These are phyloP conservation scores for Acorus gramineus DNA, from an alignment of 106 monocot genomes.

Conservation along the genomic window DNA sequence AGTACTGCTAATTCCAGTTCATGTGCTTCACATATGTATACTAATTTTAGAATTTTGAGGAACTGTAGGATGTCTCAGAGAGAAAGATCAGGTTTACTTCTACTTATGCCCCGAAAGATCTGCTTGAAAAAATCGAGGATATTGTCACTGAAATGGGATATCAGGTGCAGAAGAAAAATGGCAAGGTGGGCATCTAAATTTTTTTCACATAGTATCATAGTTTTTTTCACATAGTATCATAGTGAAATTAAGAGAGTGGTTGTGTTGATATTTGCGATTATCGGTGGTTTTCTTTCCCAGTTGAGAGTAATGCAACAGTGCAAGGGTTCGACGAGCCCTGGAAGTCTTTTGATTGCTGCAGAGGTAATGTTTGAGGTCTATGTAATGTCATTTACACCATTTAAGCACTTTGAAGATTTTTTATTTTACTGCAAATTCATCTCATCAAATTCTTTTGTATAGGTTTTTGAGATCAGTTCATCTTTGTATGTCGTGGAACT, in stretches of 20 bases:
- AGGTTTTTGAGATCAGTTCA: slow-evolving; percentile 74
- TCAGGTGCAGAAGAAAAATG: slow-evolving; percentile 41
- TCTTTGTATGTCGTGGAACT: slow-evolving; percentile 28
- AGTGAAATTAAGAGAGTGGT: no score
- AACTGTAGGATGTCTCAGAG: slow-evolving; percentile 61
- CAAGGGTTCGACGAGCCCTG: slow-evolving; percentile 22
- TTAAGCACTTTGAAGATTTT: no score
- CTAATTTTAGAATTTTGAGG: neutral
- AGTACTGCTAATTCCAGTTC: neutral
- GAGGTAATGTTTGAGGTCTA: slow-evolving; percentile 31
- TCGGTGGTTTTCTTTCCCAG: slow-evolving; percentile 20
- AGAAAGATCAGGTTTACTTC: slow-evolving; percentile 86
- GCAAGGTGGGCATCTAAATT: slow-evolving; percentile 38
- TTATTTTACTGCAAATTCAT: neutral
- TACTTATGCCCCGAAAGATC: slow-evolving; percentile 46
- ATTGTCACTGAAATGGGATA: slow-evolving; percentile 70
- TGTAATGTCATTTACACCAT: no score
- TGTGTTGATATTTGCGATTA: no score
- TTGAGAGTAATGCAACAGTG: slow-evolving; percentile 52
- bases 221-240: neutral
- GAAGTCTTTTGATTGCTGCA: slow-evolving; percentile 50
- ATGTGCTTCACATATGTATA: neutral
- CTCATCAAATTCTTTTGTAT: neutral
- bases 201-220: neutral
- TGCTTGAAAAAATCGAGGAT: slow-evolving; percentile 62